Base-by-base conservation (phyloP, 1,284 basidiomycete species). In the Leccinum solheimii region DNA sequence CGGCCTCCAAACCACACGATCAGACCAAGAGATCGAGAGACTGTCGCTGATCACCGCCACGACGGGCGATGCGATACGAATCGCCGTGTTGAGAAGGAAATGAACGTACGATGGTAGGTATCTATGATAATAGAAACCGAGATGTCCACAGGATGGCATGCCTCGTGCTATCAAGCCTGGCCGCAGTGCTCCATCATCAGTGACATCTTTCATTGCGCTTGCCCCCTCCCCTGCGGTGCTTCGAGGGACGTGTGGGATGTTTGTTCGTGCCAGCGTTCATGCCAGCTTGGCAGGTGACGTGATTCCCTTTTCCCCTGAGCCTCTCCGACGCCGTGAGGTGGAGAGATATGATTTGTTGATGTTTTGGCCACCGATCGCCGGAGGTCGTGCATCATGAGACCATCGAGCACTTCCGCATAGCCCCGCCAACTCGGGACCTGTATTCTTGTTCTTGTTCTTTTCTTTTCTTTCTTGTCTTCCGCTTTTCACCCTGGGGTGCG, bases 61-160 rank as follows among this genome's bases (percentile, higher is more conserved):
- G 21, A 21, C 26, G 58, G 23, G 13, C 4, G 38, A 56, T 45
- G 55, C 27, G 27, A 36, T 19, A 8, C 43, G 27, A 63, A 61
- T 63, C 62, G 60, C 61, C 60, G 61, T 59, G n/a, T 63, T 49
- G 60, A 40, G 14, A 49, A 49, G 23, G 48, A 49, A 57, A 43
- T 16, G 54, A 55, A 21, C 21, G 36, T 55, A 63, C 21, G 38
- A 36, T 62, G 11, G n/a, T 30, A 8, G 14, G 21, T 19, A 32
- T n/a, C 40, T 26, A 32, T 27, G 61, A 63, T 8, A 38, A 49
- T 49, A 23, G 60, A 56, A 57, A 32, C n/a, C 38, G 36, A 21
- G 51, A 57, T 63, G 14, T 40, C 59, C 21, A 49, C 48, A 58
- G 53, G 60, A 34, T 36, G 30, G 21, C 61, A 57, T 21, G 59